Percentiles rank a stretch among this genome's conserved stretches.
Conservation (phyloP, 441 rosid genomes). For the Corymbia citriodora region DNA sequence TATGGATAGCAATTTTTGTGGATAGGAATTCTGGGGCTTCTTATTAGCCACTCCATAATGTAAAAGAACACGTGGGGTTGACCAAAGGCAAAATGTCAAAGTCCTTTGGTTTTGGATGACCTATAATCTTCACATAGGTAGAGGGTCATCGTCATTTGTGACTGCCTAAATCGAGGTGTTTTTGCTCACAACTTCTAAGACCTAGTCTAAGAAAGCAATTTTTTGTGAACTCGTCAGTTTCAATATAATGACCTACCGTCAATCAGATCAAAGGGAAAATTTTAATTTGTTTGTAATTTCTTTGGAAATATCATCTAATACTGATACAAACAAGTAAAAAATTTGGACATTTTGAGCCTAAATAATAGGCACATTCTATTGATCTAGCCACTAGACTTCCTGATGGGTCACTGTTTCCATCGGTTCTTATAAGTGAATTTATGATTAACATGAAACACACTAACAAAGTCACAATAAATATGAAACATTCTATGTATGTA, state of each 20-base stretch:
- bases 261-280: background rate
- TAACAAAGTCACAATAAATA: background rate
- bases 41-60: background rate
- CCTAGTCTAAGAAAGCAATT: background rate
- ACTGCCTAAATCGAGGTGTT: background rate
- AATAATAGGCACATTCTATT: background rate
- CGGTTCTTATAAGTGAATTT: background rate
- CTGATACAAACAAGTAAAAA: rapidly evolving
- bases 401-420: background rate
- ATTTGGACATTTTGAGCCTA: background rate
- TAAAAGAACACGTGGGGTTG: background rate
- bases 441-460: background rate
- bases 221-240: background rate
- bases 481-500: too few relatives aligned
- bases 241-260: background rate
- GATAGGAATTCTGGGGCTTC: background rate
- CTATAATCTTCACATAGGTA: background rate
- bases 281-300: background rate
- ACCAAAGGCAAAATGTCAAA: background rate
- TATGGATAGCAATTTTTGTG: background rate
- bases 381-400: background rate
- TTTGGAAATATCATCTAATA: background rate
- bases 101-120: background rate
- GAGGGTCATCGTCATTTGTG: background rate
- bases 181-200: background rate